Evolutionary conservation across 495 filamentous ascomycete species (phyloP).

Genomic region (Tuber melanosporum): DNA sequence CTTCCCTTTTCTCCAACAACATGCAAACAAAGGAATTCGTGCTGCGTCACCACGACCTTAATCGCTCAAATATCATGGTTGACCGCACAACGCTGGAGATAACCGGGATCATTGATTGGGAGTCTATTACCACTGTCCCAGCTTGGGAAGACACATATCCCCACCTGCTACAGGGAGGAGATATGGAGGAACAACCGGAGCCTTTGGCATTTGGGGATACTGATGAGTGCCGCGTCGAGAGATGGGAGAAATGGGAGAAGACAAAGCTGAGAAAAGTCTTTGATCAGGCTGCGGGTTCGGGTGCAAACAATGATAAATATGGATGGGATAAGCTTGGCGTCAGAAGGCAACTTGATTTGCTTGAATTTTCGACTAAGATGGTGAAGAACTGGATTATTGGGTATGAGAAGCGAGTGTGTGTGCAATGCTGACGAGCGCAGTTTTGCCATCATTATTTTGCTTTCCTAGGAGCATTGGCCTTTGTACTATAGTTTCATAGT

Average conservation of each 20-base stretch:
- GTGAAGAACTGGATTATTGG: constrained; percentile 34
- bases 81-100: constrained; percentile 44
- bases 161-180: constrained; percentile 43
- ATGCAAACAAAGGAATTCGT: constrained; percentile 19
- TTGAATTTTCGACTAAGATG: constrained; percentile 32
- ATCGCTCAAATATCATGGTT: constrained; percentile 50
- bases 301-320: constrained; percentile 36
- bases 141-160: constrained; percentile 49
- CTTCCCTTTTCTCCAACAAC: constrained; percentile 33
- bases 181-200: constrained; percentile 38
- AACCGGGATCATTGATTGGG: constrained; percentile 52
- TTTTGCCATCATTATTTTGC: too few relatives aligned
- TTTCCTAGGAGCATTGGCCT: too few relatives aligned
- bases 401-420: too few relatives aligned
- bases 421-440: too few relatives aligned
- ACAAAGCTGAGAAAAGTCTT: constrained; percentile 15
- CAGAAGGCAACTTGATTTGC: constrained; percentile 13
- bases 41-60: constrained; percentile 49
- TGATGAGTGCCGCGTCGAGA: constrained; percentile 33
- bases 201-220: constrained; percentile 36
- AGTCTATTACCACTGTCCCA: constrained; percentile 49
- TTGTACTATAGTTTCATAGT: too few relatives aligned
- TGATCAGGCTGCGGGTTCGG: constrained; percentile 14
- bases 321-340: constrained; percentile 31
- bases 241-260: constrained; percentile 28